Conservation (phyloP, 2,329 filamentous ascomycete genomes). For the Exophiala sp. region DNA sequence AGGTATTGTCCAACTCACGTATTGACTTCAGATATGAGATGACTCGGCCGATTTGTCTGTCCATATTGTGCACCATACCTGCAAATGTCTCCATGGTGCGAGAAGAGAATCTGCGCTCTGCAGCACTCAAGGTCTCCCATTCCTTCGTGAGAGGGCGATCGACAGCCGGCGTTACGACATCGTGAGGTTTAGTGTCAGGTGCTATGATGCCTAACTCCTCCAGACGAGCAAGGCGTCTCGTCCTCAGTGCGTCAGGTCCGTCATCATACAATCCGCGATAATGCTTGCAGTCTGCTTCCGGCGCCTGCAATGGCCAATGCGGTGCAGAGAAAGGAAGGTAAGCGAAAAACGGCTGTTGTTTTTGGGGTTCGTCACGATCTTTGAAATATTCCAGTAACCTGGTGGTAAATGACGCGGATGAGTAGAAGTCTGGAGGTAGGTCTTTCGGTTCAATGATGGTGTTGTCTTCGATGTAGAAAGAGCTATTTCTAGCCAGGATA, state of each 20-base stretch:
- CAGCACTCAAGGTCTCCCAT: slow-evolving; percentile 10
- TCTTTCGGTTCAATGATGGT: not conserved
- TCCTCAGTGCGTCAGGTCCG: slow-evolving; percentile 55
- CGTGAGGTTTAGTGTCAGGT: slow-evolving; percentile 44
- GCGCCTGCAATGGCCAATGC: slow-evolving; percentile 62
- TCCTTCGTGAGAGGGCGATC: slow-evolving; percentile 1
- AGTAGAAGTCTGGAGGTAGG: slow-evolving; percentile 5
- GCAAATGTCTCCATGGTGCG: slow-evolving; percentile 37
- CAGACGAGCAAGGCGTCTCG: slow-evolving; percentile 52
- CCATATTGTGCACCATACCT: slow-evolving; percentile 37
- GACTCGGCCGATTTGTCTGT: slow-evolving; percentile 34
- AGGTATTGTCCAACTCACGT: slow-evolving; percentile 36
- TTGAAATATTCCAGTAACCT: not conserved
- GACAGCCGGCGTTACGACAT: slow-evolving; percentile 33
- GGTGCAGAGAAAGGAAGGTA: slow-evolving; percentile 56
- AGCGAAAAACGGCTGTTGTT: slow-evolving; percentile 21
- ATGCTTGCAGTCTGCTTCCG: slow-evolving; percentile 52
- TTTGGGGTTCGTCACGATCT: slow-evolving; percentile 15
- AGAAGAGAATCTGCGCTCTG: slow-evolving; percentile 14
- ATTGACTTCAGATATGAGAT: slow-evolving; percentile 31
- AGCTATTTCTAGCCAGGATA: not conserved
- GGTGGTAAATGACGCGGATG: not conserved
- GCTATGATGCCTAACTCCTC: slow-evolving; percentile 56
- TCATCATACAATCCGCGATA: slow-evolving; percentile 61
- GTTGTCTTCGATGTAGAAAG: not conserved